These are phyloP conservation scores for Perkinsus olseni DNA, from an alignment of 169 alveolate genomes.

Conservation along the genomic window DNA sequence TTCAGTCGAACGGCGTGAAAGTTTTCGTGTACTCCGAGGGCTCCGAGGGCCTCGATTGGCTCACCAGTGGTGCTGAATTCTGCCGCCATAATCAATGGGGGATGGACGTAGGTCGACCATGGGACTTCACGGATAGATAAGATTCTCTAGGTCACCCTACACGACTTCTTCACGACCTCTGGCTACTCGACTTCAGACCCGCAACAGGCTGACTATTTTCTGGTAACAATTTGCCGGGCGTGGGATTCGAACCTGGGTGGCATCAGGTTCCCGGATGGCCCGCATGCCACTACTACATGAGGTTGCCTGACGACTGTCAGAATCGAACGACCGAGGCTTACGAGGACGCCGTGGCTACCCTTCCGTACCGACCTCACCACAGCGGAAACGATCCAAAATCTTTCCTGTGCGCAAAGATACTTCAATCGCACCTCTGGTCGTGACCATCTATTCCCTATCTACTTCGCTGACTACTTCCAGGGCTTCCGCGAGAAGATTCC, in stretches of 20 bases:
- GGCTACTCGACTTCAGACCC: not conserved
- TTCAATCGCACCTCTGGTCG: not conserved
- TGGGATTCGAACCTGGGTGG: conserved; percentile 6
- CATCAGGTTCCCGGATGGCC: not conserved
- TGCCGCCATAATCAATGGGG: conserved; percentile 7
- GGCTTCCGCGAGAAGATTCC: not conserved
- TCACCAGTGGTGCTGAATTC: conserved; percentile 1
- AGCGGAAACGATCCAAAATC: not conserved
- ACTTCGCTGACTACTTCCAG: not conserved
- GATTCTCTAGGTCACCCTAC: not conserved
- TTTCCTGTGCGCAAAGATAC: not conserved
- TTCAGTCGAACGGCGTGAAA: too few relatives aligned
- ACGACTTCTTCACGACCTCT: conserved; percentile 7
- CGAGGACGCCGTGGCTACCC: not conserved
- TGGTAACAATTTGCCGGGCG: not conserved
- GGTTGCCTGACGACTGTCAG: not conserved
- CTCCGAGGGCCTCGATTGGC: not conserved
- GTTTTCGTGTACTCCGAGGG: conserved; percentile 7
- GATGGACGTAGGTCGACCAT: not conserved
- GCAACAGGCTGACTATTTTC: not conserved
- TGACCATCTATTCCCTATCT: conserved; percentile 1
- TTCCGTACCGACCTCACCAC: not conserved
- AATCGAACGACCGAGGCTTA: not conserved
- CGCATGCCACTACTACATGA: not conserved
- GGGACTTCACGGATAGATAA: not conserved